Base-by-base conservation (phyloP, 352 stramenopile genomes). In the Pilasporangium apinafurcum region DNA sequence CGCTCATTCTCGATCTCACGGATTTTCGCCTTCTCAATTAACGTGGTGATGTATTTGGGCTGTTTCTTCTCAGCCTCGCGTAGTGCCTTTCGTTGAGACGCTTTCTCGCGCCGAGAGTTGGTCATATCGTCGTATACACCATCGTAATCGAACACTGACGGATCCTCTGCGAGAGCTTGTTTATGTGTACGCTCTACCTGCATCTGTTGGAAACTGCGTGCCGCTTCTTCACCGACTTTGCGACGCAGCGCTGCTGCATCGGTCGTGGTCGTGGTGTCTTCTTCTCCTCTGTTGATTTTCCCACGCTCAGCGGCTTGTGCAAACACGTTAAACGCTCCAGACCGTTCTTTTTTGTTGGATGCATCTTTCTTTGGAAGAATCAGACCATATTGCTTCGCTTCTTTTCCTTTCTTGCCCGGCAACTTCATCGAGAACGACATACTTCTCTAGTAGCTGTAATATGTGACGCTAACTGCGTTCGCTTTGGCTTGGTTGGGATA, bases 141-240 rank as follows among this genome's bases (percentile, higher is more conserved):
- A 55, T 96, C 87, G 39, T 96, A 96, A 50, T 96, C 86, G 40
- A 94, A 96, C 28, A 95, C 81, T 1, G 73, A 83, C 18, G 86
- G 62, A 51, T 96, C 83, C 46, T 92, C 61, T 1, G 63, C 73
- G 4, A 91, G 55, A 29, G 74, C 80, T 49, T 85, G 58, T 5
- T 71, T 54, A 33, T 75, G 71, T 8, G 66, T 37, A 21, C 55
- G 63, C 24, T 76, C 74, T 16, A 84, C 68, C 26, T 83, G 59
- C 8, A 44, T 61, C 38, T 69, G 48, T 29, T 80, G 68, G 13
- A 83, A 47, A 44, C 68, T 85, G 22, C 71, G 70, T 24, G 62
- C 59, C 3, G 73, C 73, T 42, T 86, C 70, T 7, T 55, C 45
- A 5, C 49, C 68, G 8, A 85, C 68, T 24, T 56, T 53, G 29